Conservation (phyloP, 163 green algal genomes). For the Coccomyxa subellipsoidea region DNA sequence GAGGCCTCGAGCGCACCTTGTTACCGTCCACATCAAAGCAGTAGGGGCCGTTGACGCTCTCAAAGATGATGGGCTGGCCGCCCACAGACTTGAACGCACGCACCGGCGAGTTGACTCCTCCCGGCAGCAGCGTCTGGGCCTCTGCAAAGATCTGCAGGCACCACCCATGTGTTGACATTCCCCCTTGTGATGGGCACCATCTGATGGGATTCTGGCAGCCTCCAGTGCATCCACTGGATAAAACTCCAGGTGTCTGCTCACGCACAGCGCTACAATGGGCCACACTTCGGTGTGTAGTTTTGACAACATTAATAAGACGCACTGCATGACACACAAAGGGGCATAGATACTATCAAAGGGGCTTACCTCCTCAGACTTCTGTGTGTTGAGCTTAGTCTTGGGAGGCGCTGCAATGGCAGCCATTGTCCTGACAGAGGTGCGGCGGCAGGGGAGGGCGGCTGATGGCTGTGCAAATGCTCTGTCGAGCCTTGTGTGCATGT, state of each 20-base stretch:
- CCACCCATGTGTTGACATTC: neutral
- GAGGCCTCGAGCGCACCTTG: slow-evolving; percentile 51
- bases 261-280: too few relatives aligned
- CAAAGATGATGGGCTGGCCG: slow-evolving; percentile 96
- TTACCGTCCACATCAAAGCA: slow-evolving; percentile 96
- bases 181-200: neutral
- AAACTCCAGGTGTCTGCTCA: too few relatives aligned
- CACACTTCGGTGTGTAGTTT: too few relatives aligned
- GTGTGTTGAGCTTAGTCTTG: slow-evolving; percentile 24
- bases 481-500: neutral
- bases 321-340: neutral
- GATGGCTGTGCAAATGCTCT: neutral
- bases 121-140: slow-evolving; percentile 90
- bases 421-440: neutral
- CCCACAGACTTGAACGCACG: slow-evolving; percentile 96
- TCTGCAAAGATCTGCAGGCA: slow-evolving; percentile 86
- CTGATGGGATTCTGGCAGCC: too few relatives aligned
- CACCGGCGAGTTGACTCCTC: slow-evolving; percentile 97
- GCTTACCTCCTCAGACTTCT: slow-evolving; percentile 30
- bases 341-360: neutral
- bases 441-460: neutral
- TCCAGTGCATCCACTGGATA: too few relatives aligned
- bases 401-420: neutral
- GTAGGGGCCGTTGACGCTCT: slow-evolving; percentile 94
- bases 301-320: neutral